A percentile compares a stretch with the other conserved stretches of the same genome.
Conservation (phyloP, 2,329 filamentous ascomycete species). For the Calonectria pauciramosa region DNA sequence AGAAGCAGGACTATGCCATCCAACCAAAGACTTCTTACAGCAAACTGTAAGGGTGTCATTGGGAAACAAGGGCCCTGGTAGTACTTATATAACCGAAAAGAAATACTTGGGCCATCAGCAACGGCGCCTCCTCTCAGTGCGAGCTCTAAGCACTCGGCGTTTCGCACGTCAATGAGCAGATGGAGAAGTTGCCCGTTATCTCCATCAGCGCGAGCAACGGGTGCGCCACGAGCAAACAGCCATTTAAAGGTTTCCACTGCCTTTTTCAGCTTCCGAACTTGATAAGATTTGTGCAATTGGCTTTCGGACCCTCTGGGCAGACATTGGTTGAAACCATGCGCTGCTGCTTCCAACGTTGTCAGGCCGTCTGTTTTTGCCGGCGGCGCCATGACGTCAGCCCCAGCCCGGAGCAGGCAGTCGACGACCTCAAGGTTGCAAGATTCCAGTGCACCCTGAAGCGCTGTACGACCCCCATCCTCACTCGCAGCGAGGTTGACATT, state of each 20-base stretch:
- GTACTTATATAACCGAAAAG: neutral
- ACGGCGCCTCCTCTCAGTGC: neutral
- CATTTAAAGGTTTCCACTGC: neutral
- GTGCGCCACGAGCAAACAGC: neutral
- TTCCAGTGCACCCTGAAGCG: neutral
- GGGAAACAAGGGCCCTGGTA: accelerated
- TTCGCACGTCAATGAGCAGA: neutral
- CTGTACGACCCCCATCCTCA: neutral
- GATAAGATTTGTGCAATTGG: neutral
- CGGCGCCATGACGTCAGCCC: neutral
- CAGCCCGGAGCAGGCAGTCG: neutral
- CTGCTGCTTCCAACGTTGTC: neutral
- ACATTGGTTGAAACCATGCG: neutral
- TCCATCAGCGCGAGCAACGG: neutral
- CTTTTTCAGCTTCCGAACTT: neutral
- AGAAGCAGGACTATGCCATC: neutral
- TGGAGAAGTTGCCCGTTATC: neutral
- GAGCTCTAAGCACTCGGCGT: neutral
- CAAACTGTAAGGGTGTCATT: neutral
- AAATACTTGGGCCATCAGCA: neutral
- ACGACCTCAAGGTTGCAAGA: neutral
- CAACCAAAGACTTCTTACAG: neutral
- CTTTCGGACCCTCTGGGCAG: neutral
- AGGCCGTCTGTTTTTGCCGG: neutral
- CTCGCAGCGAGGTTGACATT: neutral